Conservation (phyloP, 495 filamentous ascomycete species). For the Penicillium malachiteum region DNA sequence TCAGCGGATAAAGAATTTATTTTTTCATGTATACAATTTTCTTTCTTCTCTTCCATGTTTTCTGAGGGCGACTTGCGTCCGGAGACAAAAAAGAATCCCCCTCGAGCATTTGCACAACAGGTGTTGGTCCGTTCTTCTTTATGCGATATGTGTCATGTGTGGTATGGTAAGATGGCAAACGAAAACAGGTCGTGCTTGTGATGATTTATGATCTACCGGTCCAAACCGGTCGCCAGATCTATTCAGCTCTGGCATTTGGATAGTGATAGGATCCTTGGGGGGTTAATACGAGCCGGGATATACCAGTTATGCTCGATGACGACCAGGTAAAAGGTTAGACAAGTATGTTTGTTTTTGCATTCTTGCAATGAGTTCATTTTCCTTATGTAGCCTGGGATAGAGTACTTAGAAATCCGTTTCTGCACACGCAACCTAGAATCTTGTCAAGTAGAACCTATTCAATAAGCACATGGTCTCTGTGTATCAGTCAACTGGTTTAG, state of each 20-base stretch:
- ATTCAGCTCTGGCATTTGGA: slow-evolving; percentile 5
- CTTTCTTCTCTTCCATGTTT: slow-evolving; percentile 5
- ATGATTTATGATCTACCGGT: slow-evolving; percentile 28
- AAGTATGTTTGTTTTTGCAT: neutral
- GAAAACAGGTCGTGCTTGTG: slow-evolving; percentile 19
- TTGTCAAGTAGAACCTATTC: too few species aligned
- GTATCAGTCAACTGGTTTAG: too few species aligned
- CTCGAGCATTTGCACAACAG: slow-evolving; percentile 26
- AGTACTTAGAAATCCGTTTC: too few species aligned
- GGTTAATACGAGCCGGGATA: neutral
- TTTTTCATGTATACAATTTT: slow-evolving; percentile 22
- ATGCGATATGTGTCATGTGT: slow-evolving; percentile 19
- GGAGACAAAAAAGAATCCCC: slow-evolving; percentile 16
- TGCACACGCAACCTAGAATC: too few species aligned
- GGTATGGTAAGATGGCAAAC: slow-evolving; percentile 19
- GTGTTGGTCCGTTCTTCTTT: slow-evolving; percentile 15
- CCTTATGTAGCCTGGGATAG: too few species aligned
- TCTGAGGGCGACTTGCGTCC: neutral
- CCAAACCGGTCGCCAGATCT: slow-evolving; percentile 11
- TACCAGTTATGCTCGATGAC: slow-evolving; percentile 10
- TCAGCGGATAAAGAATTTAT: slow-evolving; percentile 52
- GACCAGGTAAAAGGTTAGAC: slow-evolving; percentile 18
- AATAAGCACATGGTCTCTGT: too few species aligned
- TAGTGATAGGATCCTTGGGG: neutral
- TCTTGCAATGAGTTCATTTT: neutral